Base-by-base conservation (phyloP, 23 red algal species). In the Gracilaria caudata region DNA sequence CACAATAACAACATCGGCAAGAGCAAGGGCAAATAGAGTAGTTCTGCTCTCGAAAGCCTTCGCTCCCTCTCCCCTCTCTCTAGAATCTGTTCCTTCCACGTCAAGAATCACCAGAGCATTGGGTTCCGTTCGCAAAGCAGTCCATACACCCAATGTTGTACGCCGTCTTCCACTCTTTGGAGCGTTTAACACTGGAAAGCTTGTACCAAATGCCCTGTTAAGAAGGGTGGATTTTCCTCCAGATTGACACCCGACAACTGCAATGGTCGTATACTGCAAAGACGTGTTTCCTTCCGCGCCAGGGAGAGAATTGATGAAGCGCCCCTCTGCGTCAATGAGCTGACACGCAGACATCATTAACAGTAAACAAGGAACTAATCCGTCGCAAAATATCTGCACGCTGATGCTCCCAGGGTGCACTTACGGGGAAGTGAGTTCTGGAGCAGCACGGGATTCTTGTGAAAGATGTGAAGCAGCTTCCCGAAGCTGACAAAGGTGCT, bases 141-240 rank as follows among this genome's bases (percentile, higher is more conserved):
- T 72, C 81, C 88, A 98, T 6, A 98, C 89, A 24, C 95, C 91
- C 12, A 91, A 81, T 20, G 97, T 99, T 21, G 97, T 99, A 14
- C 97, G 89, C 36, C 89, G 84, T 64, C 92, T 86, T 20, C 97
- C 97, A 25, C 68, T 72, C 29, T 44, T 32, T 12, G 83, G 73
- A 37, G 94, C 88, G 78, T 99, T 90, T 9, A 99, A 83, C n/a
- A 99, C 97, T 19, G 97, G 97, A 78, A 99, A 99, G 17, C 73
- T 35, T 24, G 92, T 95, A 26, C 88, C 73, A 91, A 99, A 99
- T 51, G 94, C 80, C 7, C 59, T 35, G 51, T 99, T 99, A 23
- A 95, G 77, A 39, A 99, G 83, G 17, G 97, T 99, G 8, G 93
- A 96, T 77, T 99, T 99, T 32, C 97, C 97, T 47, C 93, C 90